These are phyloP conservation scores for Coccinonectria pachysandricola DNA, from an alignment of 2,329 filamentous ascomycete genomes.

Conservation along the genomic window DNA sequence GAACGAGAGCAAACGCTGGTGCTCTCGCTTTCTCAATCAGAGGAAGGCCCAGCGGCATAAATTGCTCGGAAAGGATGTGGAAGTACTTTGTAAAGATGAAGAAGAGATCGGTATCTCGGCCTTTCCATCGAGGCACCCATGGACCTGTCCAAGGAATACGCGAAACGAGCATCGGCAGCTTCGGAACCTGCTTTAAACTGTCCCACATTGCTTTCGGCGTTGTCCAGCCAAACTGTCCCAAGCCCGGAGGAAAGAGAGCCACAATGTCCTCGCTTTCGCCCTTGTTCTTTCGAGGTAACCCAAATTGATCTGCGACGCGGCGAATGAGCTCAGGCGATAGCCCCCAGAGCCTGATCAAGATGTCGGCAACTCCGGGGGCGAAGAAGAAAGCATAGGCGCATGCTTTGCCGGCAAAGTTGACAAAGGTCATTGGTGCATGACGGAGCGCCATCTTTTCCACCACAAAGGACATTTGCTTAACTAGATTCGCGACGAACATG, in stretches of 20 bases:
- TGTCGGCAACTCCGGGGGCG: conserved; percentile 73
- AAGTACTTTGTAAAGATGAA: conserved; percentile 89
- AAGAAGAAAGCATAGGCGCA: conserved; percentile 93
- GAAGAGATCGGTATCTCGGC: conserved; percentile 78
- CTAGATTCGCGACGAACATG: conserved; percentile 73
- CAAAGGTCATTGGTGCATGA: conserved; percentile 53
- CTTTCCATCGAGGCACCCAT: conserved; percentile 79
- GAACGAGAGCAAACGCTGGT: conserved; percentile 70
- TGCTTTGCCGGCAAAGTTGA: conserved; percentile 82
- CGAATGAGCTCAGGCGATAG: conserved; percentile 58
- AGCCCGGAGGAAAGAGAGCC: conserved; percentile 56
- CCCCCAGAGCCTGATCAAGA: conserved; percentile 73
- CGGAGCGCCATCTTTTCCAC: conserved; percentile 80
- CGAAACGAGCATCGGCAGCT: conserved; percentile 55
- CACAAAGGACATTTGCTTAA: conserved; percentile 76
- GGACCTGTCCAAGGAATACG: conserved; percentile 76
- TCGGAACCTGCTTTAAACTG: conserved; percentile 54
- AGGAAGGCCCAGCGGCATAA: conserved; percentile 46
- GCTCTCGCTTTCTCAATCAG: conserved; percentile 50
- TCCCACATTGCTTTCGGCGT: conserved; percentile 38
- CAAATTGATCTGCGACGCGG: conserved; percentile 60
- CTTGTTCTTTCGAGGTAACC: conserved; percentile 45
- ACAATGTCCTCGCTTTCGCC: conserved; percentile 55
- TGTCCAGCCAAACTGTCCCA: conserved; percentile 49
- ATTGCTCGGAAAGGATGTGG: conserved; percentile 67